Base-by-base conservation (phyloP, 1,284 basidiomycete genomes). In the Ceratobasidium sp. region DNA sequence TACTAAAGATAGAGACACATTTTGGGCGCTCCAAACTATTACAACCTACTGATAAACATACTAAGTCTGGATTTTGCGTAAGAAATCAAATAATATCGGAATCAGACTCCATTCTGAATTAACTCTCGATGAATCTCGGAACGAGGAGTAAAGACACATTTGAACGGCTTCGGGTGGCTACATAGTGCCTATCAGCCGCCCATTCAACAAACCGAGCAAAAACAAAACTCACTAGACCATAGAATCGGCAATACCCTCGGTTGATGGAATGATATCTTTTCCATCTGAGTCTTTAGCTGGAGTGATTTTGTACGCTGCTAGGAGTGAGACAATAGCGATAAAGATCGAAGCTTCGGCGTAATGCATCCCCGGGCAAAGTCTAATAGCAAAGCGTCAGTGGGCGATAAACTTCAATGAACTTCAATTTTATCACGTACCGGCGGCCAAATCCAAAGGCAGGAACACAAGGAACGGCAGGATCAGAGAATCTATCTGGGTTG, bases 281-380 rank as follows among this genome's bases (percentile, higher is more conserved):
- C 82, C 82, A n/a, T 79, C 59, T 7, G 57, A 59, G 42, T 80
- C 81, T 48, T 69, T 76, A 13, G 77, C 73, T 52, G 80, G 77
- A 15, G 46, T 44, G 40, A 83, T 81, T 52, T 81, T 78, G 77
- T 82, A 83, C 20, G 81, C 79, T 80, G 83, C 83, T 0, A 79
- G 52, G 15, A 79, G 48, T 0, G 75, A 71, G 13, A 54, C 77
- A 26, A 78, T 46, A 17, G 70, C 65, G 26, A 74, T 77, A 40
- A 65, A 79, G 42, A 79, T 71, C 2, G 79, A 77, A 17, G 69
- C 71, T 50, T 75, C 70, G 6, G 77, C 79, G 23, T 74, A 77
- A n/a, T 74, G 64, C 28, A 68, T 59, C n/a, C 79, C 79, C 1
- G 79, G 79, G 42, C 79, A 79, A 12, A 79, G n/a, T 33, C 79